Percentiles rank a stretch among this genome's conserved stretches.
phyloP scores from a whole-genome alignment of 2,329 filamentous ascomycete genomes.

The Xenosphaeropsis pyriputrescens region DNA sequence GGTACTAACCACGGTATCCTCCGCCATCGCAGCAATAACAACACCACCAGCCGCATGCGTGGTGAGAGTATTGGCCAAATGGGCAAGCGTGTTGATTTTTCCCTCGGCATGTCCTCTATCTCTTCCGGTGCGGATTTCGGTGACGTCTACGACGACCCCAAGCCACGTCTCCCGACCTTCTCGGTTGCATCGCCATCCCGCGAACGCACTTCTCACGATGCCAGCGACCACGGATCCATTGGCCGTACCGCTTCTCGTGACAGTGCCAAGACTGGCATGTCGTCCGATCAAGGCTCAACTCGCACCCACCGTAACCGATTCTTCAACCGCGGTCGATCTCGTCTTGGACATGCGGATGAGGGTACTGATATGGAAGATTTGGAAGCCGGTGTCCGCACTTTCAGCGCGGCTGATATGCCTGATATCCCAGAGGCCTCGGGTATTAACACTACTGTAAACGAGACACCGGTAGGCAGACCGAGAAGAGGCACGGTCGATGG shows the following conservation, averaged over 20 bases:
- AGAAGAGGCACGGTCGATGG: neutral
- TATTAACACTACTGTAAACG: conserved; percentile 1
- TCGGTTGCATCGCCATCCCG: conserved; percentile 17
- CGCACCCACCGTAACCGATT: conserved; percentile 43
- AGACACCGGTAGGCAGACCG: neutral
- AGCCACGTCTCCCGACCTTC: conserved; percentile 20
- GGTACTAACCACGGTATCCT: conserved; percentile 36
- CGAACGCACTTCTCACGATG: conserved; percentile 1
- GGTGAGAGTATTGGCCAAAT: conserved; percentile 42
- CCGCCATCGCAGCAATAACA: conserved; percentile 27
- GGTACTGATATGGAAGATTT: conserved; percentile 13
- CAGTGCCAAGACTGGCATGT: conserved; percentile 13
- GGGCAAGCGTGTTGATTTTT: conserved; percentile 54
- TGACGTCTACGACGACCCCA: conserved; percentile 47
- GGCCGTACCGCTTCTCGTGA: conserved; percentile 8
- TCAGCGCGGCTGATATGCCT: conserved; percentile 20
- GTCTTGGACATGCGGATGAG: conserved; percentile 10
- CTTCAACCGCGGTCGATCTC: conserved; percentile 32
- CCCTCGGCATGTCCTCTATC: conserved; percentile 48
- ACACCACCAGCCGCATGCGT: conserved; percentile 27
- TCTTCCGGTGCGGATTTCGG: conserved; percentile 41
- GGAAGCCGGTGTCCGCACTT: conserved; percentile 5
- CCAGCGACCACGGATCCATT: conserved; percentile 6
- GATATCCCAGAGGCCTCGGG: conserved; percentile 24
- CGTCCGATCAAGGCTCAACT: conserved; percentile 15